A percentile compares a stretch with the other conserved stretches of the same genome.
Evolutionary conservation across 805 yeast species (phyloP).

Genomic region (Myxozyma sirexii): DNA sequence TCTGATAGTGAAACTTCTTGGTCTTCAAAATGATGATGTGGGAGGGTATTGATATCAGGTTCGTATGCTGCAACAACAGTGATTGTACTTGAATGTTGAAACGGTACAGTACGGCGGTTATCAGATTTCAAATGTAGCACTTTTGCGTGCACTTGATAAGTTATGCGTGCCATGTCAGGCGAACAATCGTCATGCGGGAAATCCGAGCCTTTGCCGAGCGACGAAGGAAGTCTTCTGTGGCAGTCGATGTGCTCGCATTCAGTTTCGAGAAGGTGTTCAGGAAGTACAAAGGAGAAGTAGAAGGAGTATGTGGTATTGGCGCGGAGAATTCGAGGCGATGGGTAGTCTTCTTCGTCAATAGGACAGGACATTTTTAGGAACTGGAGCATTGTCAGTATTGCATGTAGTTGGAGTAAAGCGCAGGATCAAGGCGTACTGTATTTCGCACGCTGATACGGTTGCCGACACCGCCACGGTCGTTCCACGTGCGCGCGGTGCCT

Average conservation of each 20-base stretch:
- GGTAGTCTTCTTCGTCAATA: conserved; percentile 19
- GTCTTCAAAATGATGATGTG: conserved; percentile 12
- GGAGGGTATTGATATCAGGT: conserved; percentile 13
- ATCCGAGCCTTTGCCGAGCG: conserved; percentile 16
- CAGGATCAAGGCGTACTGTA: conserved; percentile 8
- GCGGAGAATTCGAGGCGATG: conserved; percentile 1
- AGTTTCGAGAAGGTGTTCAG: conserved; percentile 27
- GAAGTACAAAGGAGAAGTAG: conserved; percentile 26
- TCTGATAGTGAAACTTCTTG: conserved; percentile 10
- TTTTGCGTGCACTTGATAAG: conserved; percentile 16
- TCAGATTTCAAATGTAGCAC: not conserved
- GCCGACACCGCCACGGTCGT: conserved; percentile 1
- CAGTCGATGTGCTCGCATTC: conserved; percentile 16
- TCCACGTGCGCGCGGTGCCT: conserved; percentile 24
- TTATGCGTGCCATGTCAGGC: conserved; percentile 28
- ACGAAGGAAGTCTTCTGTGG: conserved; percentile 25
- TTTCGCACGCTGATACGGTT: conserved; percentile 8
- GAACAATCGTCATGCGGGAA: conserved; percentile 22
- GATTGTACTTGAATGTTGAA: not conserved
- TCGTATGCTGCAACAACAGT: conserved; percentile 19
- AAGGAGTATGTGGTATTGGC: conserved; percentile 21
- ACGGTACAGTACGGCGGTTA: conserved; percentile 3
- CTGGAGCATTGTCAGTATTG: not conserved
- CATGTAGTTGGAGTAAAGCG: not conserved
- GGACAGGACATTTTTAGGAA: conserved; percentile 23